A percentile compares a stretch with the other conserved stretches of the same genome.
Conservation (phyloP, 164 flowering plant species). For the Dillenia turbinata region DNA sequence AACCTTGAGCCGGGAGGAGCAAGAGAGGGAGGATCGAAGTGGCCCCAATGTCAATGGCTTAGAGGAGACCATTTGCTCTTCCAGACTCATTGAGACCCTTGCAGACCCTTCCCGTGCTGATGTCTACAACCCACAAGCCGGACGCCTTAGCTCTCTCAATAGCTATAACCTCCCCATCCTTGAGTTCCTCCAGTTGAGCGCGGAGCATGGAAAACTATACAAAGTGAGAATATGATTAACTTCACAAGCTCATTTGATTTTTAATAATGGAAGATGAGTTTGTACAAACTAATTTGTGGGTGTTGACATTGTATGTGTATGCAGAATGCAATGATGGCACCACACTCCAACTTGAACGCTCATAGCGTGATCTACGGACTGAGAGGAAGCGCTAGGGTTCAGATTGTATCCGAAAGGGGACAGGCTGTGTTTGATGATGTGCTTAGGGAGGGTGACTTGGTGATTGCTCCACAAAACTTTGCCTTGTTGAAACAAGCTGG, state of each 20-base stretch:
- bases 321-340: conserved; percentile 52
- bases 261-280: neutral
- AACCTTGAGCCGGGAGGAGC: conserved; percentile 3
- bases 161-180: conserved; percentile 61
- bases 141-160: conserved; percentile 47
- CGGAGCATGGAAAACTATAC: conserved; percentile 49
- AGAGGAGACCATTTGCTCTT: conserved; percentile 58
- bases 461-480: conserved; percentile 51
- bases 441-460: conserved; percentile 36
- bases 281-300: neutral
- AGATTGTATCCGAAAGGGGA: conserved; percentile 38
- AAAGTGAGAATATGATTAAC: conserved; percentile 22
- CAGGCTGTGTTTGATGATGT: conserved; percentile 34
- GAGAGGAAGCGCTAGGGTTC: conserved; percentile 41
- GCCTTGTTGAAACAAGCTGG: conserved; percentile 38
- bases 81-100: conserved; percentile 47
- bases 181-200: conserved; percentile 39
- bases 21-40: conserved; percentile 10
- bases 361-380: conserved; percentile 46
- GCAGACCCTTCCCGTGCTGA: conserved; percentile 46
- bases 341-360: conserved; percentile 53
- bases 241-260: too few species aligned
- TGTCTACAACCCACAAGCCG: conserved; percentile 44
- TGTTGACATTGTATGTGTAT: neutral
- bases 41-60: conserved; percentile 35